phyloP scores from a whole-genome alignment of 2,329 filamentous ascomycete genomes.

The Penicillium capsulatum region DNA sequence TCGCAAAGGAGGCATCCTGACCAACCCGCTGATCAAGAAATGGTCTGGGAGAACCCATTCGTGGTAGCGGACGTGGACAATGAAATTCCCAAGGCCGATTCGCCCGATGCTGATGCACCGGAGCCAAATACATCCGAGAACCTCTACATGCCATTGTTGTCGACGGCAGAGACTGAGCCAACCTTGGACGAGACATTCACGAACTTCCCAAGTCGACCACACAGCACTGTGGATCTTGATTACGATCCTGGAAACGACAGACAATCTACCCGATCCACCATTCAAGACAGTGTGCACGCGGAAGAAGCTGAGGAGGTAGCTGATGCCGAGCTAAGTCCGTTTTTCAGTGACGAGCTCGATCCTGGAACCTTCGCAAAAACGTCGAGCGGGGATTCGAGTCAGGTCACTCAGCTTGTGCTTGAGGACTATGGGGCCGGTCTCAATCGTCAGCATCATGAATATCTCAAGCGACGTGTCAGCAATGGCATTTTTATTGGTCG shows the following conservation, averaged over 20 bases:
- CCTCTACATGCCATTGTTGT: constrained; percentile 6
- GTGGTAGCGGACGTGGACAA: not conserved
- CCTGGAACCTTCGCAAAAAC: not conserved
- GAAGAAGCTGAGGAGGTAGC: constrained; percentile 7
- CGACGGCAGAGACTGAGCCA: not conserved
- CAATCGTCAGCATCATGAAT: constrained; percentile 3
- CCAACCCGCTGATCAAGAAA: constrained; percentile 12
- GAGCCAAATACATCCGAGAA: constrained; percentile 21
- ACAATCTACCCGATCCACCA: no score
- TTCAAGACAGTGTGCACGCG: constrained; percentile 1
- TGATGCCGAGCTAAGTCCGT: not conserved
- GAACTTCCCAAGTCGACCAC: no score
- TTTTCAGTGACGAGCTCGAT: not conserved
- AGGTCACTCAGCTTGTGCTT: constrained; percentile 1
- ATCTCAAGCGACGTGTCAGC: constrained; percentile 31
- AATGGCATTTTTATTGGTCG: constrained; percentile 43
- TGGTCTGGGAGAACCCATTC: constrained; percentile 33
- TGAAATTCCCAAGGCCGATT: constrained; percentile 4
- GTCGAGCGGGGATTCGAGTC: not conserved
- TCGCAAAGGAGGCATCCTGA: constrained; percentile 29
- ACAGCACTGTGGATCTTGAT: no score
- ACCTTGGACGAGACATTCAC: no score
- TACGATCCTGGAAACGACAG: no score
- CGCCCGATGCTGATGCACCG: constrained; percentile 13
- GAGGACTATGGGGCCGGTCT: constrained; percentile 2